Conservation (phyloP, 495 filamentous ascomycete genomes). For the Hypoxylon fuscum region DNA sequence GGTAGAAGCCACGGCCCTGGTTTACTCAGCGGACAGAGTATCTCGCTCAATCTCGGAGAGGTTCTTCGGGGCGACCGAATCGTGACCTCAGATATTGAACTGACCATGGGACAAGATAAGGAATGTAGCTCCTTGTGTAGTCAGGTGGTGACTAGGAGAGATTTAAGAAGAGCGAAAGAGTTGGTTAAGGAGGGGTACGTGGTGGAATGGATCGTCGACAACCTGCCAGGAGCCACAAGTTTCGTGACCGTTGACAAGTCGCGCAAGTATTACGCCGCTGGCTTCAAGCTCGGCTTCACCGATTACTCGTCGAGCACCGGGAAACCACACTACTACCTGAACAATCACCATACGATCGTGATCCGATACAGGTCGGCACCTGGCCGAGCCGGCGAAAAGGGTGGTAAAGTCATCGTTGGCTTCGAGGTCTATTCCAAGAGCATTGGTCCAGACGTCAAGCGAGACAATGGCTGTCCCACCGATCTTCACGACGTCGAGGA, state of each 20-base stretch:
- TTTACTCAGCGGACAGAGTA: slow-evolving; percentile 79
- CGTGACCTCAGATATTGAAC: slow-evolving; percentile 85
- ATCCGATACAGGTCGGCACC: slow-evolving; percentile 83
- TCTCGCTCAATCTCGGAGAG: slow-evolving; percentile 92
- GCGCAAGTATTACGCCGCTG: slow-evolving; percentile 91
- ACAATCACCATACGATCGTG: slow-evolving; percentile 92
- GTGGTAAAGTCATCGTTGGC: slow-evolving; percentile 85
- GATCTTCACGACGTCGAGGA: slow-evolving; percentile 69
- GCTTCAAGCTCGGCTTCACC: slow-evolving; percentile 91
- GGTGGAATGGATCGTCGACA: slow-evolving; percentile 96
- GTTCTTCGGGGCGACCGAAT: slow-evolving; percentile 92
- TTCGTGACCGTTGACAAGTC: slow-evolving; percentile 91
- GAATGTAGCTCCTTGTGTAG: slow-evolving; percentile 82
- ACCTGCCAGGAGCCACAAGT: slow-evolving; percentile 89
- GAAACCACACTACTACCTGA: slow-evolving; percentile 77
- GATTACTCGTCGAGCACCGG: slow-evolving; percentile 70
- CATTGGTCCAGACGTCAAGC: slow-evolving; percentile 69
- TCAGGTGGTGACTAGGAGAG: slow-evolving; percentile 67
- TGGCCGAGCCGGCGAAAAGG: slow-evolving; percentile 70
- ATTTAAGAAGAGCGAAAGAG: slow-evolving; percentile 74
- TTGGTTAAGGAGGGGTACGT: slow-evolving; percentile 87
- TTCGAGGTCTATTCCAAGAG: slow-evolving; percentile 96
- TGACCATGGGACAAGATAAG: slow-evolving; percentile 81
- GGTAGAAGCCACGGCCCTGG: slow-evolving; percentile 72
- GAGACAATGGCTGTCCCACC: slow-evolving; percentile 69